Conservation (phyloP, 805 yeast species). For the Starmerella sirachaensis region DNA sequence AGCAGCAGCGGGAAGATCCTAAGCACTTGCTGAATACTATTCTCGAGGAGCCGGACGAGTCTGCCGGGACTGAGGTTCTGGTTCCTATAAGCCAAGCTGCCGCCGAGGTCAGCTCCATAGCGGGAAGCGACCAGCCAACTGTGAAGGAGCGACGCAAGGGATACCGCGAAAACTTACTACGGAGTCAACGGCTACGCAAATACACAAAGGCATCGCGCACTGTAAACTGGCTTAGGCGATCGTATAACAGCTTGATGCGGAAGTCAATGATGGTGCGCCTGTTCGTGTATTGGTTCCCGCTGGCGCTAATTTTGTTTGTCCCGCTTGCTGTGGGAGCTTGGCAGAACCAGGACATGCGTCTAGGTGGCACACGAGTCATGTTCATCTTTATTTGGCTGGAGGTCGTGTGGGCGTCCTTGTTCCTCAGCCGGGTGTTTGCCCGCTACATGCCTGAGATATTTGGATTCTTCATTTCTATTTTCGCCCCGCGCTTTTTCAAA, state of each 20-base stretch:
- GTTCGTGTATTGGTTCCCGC: slow-evolving; percentile 30
- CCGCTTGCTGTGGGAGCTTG: slow-evolving; percentile 33
- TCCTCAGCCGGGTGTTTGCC: slow-evolving; percentile 28
- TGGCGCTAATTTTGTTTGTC: slow-evolving; percentile 29
- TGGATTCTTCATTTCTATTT: slow-evolving; percentile 25
- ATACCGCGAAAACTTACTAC: slow-evolving; percentile 18
- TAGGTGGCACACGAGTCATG: slow-evolving; percentile 29
- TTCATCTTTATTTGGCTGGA: slow-evolving; percentile 34
- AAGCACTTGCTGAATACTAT: slow-evolving; percentile 20
- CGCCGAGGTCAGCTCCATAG: slow-evolving; percentile 7
- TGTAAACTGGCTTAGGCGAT: slow-evolving; percentile 14
- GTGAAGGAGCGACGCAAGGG: slow-evolving; percentile 13
- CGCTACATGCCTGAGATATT: slow-evolving; percentile 27
- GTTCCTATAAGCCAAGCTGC: slow-evolving; percentile 21
- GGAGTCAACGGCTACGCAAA: slow-evolving; percentile 18
- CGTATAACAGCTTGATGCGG: slow-evolving; percentile 15
- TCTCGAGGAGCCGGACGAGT: slow-evolving; percentile 20
- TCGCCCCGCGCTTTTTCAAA: slow-evolving; percentile 27
- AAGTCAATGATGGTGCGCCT: slow-evolving; percentile 26
- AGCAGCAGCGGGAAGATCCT: slow-evolving; percentile 15
- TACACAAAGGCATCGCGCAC: slow-evolving; percentile 14
- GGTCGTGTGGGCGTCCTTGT: slow-evolving; percentile 31
- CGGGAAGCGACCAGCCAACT: not conserved
- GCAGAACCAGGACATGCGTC: slow-evolving; percentile 23
- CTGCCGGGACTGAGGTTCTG: slow-evolving; percentile 9